Evolutionary conservation across 148 eudicot species (phyloP).

Genomic region (Silene latifolia): DNA sequence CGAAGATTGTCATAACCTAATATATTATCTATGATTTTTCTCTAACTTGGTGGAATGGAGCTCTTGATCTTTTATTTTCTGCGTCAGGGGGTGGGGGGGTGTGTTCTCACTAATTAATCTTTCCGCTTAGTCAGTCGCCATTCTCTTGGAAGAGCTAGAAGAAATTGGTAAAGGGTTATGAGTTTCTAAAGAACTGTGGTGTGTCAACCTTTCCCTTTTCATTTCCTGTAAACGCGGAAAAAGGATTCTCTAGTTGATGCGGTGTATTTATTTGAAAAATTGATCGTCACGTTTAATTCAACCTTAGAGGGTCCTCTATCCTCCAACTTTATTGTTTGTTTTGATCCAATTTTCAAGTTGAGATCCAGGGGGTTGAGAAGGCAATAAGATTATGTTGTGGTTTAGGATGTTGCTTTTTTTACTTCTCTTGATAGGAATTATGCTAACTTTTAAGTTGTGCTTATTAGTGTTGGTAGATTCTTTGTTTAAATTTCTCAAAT

Average conservation of each 20-base stretch:
- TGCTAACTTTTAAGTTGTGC: background rate
- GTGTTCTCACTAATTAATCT: background rate
- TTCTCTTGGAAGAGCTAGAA: background rate
- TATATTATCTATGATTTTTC: too few species aligned
- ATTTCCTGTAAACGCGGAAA: too few species aligned
- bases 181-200: background rate
- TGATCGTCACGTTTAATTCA: too few species aligned
- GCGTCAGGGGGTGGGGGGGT: background rate
- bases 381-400: too few species aligned
- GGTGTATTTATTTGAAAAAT: too few species aligned
- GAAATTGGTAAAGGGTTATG: background rate
- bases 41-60: background rate
- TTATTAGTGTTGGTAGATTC: background rate
- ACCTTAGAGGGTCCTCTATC: background rate
- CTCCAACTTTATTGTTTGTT: background rate
- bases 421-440: background rate
- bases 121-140: background rate
- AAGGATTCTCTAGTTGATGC: too few species aligned
- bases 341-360: background rate
- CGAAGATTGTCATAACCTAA: too few species aligned
- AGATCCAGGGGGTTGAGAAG: background rate
- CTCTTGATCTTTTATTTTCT: background rate
- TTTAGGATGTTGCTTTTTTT: too few species aligned
- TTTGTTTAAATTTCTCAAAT: background rate
- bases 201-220: too few species aligned